phyloP scores from a whole-genome alignment of 768 basidiomycete species.

The Russula vinacea region DNA sequence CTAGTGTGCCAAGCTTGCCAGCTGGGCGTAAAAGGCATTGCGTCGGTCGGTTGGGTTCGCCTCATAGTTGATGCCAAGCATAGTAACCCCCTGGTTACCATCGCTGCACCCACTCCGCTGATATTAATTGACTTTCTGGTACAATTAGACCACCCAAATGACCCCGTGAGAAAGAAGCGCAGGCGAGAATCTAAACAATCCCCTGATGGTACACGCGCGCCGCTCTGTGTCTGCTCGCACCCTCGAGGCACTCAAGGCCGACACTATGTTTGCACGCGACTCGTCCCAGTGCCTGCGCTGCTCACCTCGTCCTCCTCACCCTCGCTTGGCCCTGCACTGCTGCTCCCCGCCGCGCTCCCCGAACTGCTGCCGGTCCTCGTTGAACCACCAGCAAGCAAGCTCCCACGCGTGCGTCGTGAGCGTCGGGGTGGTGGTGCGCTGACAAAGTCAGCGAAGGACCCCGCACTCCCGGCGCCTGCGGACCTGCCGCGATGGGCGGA shows the following conservation, averaged over 20 bases:
- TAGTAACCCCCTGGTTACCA: neutral
- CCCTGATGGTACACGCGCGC: slow-evolving; percentile 6
- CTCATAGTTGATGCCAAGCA: neutral
- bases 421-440: slow-evolving; percentile 45
- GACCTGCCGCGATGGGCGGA: slow-evolving; percentile 35
- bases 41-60: neutral
- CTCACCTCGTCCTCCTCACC: slow-evolving; percentile 37
- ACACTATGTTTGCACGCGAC: slow-evolving; percentile 12
- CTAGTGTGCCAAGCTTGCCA: too few species aligned
- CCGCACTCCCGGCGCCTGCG: slow-evolving; percentile 40
- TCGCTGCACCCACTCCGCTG: neutral
- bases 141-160: slow-evolving; percentile 17
- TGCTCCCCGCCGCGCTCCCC: slow-evolving; percentile 27
- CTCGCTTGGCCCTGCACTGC: slow-evolving; percentile 44
- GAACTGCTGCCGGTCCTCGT: slow-evolving; percentile 23
- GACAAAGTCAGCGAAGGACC: slow-evolving; percentile 57
- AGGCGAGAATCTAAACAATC: slow-evolving; percentile 12
- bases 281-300: slow-evolving; percentile 13
- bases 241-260: neutral
- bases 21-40: neutral
- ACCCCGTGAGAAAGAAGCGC: slow-evolving; percentile 5
- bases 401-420: slow-evolving; percentile 27
- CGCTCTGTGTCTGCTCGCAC: neutral
- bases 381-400: slow-evolving; percentile 30
- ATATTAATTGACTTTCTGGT: slow-evolving; percentile 6